These are phyloP conservation scores for Phytopythium mirpurense DNA, from an alignment of 352 stramenopile species.

Conservation along the genomic window DNA sequence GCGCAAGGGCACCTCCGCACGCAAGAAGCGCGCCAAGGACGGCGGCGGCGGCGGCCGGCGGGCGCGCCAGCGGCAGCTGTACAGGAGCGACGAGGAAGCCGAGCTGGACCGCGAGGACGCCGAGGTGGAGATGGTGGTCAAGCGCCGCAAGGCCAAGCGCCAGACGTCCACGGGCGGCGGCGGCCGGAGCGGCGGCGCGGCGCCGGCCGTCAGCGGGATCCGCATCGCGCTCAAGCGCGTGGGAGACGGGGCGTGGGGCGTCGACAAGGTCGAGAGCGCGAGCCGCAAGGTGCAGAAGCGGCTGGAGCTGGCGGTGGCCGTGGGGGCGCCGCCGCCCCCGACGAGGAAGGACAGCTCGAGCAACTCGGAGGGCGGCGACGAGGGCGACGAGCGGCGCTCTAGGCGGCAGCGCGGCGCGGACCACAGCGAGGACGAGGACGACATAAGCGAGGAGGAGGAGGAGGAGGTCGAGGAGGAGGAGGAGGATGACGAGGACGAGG, in stretches of 20 bases:
- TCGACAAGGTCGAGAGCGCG: conserved; percentile 37
- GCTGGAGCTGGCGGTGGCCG: conserved; percentile 10
- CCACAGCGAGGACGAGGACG: conserved; percentile 14
- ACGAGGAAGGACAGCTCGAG: background rate
- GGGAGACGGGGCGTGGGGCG: conserved; percentile 14
- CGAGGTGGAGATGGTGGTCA: conserved; percentile 23
- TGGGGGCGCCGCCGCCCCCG: background rate
- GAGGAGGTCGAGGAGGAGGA: conserved; percentile 35
- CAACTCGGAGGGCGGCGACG: conserved; percentile 15
- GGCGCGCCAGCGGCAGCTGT: conserved; percentile 25
- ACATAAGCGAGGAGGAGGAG: conserved; percentile 36
- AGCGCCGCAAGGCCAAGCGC: conserved; percentile 30
- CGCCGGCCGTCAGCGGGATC: conserved; percentile 22
- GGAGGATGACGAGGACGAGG: conserved; percentile 19
- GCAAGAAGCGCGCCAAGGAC: conserved; percentile 36
- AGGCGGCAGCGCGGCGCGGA: background rate
- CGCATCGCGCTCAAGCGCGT: conserved; percentile 31
- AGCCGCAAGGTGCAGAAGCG: conserved; percentile 38
- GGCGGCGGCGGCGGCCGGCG: conserved; percentile 24
- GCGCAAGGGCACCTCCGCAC: conserved; percentile 17
- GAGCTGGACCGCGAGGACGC: conserved; percentile 39
- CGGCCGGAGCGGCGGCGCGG: conserved; percentile 5
- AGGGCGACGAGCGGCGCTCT: conserved; percentile 10
- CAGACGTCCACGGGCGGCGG: conserved; percentile 16
- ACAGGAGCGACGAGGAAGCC: conserved; percentile 42